Conservation (phyloP, 73 alveolate genomes). For the Urostyla sp. region DNA sequence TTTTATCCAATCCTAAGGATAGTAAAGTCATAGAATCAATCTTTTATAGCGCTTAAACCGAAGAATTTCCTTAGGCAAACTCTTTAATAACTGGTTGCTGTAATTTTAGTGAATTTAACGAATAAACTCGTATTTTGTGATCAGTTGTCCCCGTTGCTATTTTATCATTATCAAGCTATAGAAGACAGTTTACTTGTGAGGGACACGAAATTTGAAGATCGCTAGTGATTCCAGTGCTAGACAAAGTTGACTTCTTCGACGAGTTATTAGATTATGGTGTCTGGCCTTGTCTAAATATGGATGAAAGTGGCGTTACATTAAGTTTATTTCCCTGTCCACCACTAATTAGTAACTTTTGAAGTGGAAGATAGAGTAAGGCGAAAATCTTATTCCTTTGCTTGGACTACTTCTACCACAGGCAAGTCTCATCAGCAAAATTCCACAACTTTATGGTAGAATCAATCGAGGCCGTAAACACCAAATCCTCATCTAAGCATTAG, state of each 20-base stretch:
- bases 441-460: constrained; percentile 9
- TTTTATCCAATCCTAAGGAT: neutral
- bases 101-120: neutral
- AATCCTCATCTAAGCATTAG: neutral
- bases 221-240: too few species aligned
- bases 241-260: too few species aligned
- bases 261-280: too few species aligned
- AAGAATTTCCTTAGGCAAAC: constrained; percentile 3
- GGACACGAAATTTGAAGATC: neutral
- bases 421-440: neutral
- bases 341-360: neutral
- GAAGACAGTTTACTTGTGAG: neutral
- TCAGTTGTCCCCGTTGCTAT: neutral
- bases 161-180: neutral
- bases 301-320: neutral
- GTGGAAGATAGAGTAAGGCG: neutral
- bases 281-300: too few species aligned
- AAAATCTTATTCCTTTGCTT: constrained; percentile 12
- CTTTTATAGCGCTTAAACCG: neutral
- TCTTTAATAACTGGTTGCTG: neutral
- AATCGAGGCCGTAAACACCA: neutral
- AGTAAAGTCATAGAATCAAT: neutral
- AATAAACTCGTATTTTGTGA: neutral
- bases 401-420: constrained; percentile 1
- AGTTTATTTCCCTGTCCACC: constrained; percentile 6